Conservation (phyloP, 345 rosid species). For the Fremontodendron californicum region DNA sequence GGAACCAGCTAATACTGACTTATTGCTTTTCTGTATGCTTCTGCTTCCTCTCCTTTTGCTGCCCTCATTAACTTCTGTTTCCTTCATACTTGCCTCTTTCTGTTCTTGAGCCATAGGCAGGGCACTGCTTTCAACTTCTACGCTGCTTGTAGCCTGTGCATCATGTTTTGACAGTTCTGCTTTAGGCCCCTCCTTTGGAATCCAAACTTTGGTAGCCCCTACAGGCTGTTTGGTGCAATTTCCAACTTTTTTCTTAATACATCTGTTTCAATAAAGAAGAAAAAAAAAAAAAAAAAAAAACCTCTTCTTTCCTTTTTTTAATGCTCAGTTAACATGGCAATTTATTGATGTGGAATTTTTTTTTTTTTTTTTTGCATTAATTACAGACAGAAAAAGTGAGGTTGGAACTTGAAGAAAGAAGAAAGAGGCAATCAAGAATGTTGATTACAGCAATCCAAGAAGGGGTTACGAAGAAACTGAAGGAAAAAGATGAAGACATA, state of each 20-base stretch:
- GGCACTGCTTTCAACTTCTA: no score
- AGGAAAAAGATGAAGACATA: slow-evolving; percentile 68
- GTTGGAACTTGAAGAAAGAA: slow-evolving; percentile 55
- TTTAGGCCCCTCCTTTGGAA: no score
- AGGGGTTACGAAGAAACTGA: slow-evolving; percentile 36
- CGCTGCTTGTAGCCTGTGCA: no score
- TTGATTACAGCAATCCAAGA: slow-evolving; percentile 42
- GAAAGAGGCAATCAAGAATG: slow-evolving; percentile 55
- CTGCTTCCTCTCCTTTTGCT: no score
- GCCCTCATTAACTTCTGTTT: no score
- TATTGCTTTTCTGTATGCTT: no score
- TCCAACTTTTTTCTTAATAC: not conserved
- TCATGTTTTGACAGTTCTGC: no score
- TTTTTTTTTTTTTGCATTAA: not conserved
- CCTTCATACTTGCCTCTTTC: no score
- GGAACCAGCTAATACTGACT: no score
- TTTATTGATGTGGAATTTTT: not conserved
- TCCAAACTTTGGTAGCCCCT: no score
- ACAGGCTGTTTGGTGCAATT: no score
- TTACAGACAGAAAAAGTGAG: slow-evolving; percentile 51
- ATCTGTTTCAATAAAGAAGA: not conserved
- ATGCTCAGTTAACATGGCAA: not conserved
- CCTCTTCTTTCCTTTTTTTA: not conserved
- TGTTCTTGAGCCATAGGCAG: no score
- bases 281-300: not conserved